Evolutionary conservation across 805 yeast genomes (phyloP), one percentile per base, ranked within the genome.

Genomic region (Torulaspora microellipsoides): DNA sequence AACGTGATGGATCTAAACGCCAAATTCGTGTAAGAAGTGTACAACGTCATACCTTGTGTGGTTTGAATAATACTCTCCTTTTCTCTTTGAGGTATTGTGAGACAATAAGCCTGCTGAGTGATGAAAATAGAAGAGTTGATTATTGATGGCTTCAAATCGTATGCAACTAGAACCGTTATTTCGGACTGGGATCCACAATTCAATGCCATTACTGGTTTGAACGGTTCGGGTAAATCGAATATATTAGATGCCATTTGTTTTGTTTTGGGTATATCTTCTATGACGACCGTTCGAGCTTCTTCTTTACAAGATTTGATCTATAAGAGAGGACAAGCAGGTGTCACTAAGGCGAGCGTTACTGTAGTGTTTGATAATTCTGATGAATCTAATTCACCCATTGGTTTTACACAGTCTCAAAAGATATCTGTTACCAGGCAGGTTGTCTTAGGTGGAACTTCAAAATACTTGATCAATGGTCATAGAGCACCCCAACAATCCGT

Each of bases 291-390:
- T 23, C 75, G 99, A 60, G 99, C 99, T 0, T 82, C 88, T 5
- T 90, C 83, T 59, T 70, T 90, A 32, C 97, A 91, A 59, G 99
- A 93, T 64, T 76, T 93, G 60, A 93, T 93, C 39, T 93, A 93
- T 64, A 93, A 93, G 57, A 78, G 98, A 55, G 99, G 99, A 10
- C 99, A 93, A 63, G 98, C 99, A 0, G 98, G 98, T 52, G 91
- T 91, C 11, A 90, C 97, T 1, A 90, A 88, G 61, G 99, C 99
- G 1, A 83, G 93, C 58, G 99, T 93, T 1, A 90, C 98, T 0
- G 88, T 93, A 41, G 96, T 93, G 1, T 95, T 93, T 62, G 95
- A 91, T 65, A 95, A 93, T 58, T 57, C 76, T 10, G 97, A 91
- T 53, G 73, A 76, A 43, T 60, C 76, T 2, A 81, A 78, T 49